These are phyloP conservation scores for Aaosphaeria pasadenensis DNA, from an alignment of 2,329 filamentous ascomycete genomes.

Conservation along the genomic window DNA sequence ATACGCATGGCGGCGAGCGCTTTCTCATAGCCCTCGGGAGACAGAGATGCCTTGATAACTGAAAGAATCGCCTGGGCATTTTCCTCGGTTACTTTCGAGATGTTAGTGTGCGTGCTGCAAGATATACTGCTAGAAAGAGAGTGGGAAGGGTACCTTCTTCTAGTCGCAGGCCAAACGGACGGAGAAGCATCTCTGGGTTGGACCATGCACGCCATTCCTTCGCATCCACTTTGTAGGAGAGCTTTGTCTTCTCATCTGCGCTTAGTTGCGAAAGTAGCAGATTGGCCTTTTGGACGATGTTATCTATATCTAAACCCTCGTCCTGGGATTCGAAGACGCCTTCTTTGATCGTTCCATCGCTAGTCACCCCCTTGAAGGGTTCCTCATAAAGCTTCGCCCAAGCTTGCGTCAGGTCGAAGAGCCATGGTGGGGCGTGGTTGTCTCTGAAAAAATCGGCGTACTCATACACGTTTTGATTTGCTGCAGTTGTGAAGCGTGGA, in stretches of 20 bases:
- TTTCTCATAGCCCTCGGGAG: conserved; percentile 69
- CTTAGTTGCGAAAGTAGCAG: conserved; percentile 47
- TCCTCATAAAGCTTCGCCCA: conserved; percentile 49
- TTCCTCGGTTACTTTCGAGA: conserved; percentile 18
- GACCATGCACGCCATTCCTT: conserved; percentile 69
- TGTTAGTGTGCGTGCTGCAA: neutral
- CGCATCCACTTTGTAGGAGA: conserved; percentile 64
- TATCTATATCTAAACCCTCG: conserved; percentile 58
- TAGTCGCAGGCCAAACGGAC: conserved; percentile 66
- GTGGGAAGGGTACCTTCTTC: conserved; percentile 51
- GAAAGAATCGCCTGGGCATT: conserved; percentile 47
- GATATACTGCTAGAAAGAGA: neutral
- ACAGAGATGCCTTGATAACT: conserved; percentile 59
- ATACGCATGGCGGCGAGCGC: conserved; percentile 68
- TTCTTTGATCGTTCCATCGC: conserved; percentile 58
- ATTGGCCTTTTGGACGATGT: conserved; percentile 54
- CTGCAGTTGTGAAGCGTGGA: conserved; percentile 62
- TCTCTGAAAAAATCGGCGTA: conserved; percentile 62
- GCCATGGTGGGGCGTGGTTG: conserved; percentile 61
- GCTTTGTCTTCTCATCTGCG: conserved; percentile 46
- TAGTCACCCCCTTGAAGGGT: conserved; percentile 69
- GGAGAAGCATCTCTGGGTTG: conserved; percentile 71
- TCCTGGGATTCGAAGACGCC: conserved; percentile 60
- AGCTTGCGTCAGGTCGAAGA: conserved; percentile 42
- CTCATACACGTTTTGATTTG: conserved; percentile 59